Conservation (phyloP, 2,329 filamentous ascomycete genomes). For the Aspergillus clavatus region DNA sequence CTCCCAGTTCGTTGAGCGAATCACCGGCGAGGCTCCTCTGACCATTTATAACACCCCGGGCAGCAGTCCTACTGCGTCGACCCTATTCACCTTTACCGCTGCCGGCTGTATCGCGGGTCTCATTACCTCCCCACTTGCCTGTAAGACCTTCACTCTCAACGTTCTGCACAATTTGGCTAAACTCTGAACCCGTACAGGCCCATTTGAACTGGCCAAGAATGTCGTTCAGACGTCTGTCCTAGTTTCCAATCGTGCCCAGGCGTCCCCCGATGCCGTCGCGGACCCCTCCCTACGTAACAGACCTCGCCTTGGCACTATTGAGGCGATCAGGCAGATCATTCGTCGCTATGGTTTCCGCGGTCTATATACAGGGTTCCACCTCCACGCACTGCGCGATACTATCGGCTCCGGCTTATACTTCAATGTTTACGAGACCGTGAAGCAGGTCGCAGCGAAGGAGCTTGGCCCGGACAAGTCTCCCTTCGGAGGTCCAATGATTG, state of each 20-base stretch:
- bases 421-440: slow-evolving; percentile 45
- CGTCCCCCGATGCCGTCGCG: slow-evolving; percentile 30
- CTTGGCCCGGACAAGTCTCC: slow-evolving; percentile 41
- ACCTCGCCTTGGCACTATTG: slow-evolving; percentile 39
- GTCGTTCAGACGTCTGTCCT: slow-evolving; percentile 47
- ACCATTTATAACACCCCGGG: slow-evolving; percentile 39
- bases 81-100: slow-evolving; percentile 39
- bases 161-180: not conserved
- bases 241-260: slow-evolving; percentile 39
- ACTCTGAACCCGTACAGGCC: slow-evolving; percentile 30
- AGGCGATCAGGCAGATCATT: slow-evolving; percentile 42
- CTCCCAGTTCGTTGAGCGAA: slow-evolving; percentile 35
- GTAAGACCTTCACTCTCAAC: slow-evolving; percentile 26
- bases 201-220: slow-evolving; percentile 47
- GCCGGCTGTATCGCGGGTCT: slow-evolving; percentile 42
- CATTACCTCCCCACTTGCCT: slow-evolving; percentile 40
- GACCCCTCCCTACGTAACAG: slow-evolving; percentile 33
- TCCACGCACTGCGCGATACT: slow-evolving; percentile 44
- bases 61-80: slow-evolving; percentile 39
- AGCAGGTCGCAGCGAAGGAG: slow-evolving; percentile 43
- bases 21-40: slow-evolving; percentile 40
- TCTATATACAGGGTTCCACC: slow-evolving; percentile 43
- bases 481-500: slow-evolving; percentile 42
- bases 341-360: slow-evolving; percentile 40
- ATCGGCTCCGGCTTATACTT: slow-evolving; percentile 46